Conservation (phyloP, 2,329 filamentous ascomycete genomes). For the Fusarium albidum region DNA sequence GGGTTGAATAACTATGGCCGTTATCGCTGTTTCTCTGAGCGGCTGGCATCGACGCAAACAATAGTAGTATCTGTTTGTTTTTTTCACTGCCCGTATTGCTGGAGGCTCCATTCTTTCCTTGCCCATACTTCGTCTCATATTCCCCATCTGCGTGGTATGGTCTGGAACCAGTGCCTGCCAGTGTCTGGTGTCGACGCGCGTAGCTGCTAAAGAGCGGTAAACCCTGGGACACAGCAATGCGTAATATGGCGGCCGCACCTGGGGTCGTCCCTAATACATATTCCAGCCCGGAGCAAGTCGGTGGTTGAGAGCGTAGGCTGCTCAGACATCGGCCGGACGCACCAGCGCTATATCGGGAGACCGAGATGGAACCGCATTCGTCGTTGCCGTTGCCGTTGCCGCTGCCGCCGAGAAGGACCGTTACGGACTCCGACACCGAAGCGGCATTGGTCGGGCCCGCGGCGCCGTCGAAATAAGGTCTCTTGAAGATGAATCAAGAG, state of each 20-base stretch:
- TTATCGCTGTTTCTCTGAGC: neutral
- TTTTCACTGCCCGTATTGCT: neutral
- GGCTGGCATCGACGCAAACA: slow-evolving; percentile 3
- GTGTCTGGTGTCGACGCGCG: slow-evolving; percentile 13
- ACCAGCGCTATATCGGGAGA: slow-evolving; percentile 7
- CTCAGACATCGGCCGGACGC: slow-evolving; percentile 10
- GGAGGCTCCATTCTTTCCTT: neutral
- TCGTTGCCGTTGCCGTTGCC: slow-evolving; percentile 2
- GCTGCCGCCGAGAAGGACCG: slow-evolving; percentile 10
- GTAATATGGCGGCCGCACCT: slow-evolving; percentile 7
- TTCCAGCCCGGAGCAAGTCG: slow-evolving; percentile 23
- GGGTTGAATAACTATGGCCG: neutral
- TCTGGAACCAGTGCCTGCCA: slow-evolving; percentile 15
- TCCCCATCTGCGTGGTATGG: slow-evolving; percentile 9
- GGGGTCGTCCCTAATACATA: slow-evolving; percentile 8
- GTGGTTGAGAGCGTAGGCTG: slow-evolving; percentile 12
- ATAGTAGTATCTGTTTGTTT: neutral
- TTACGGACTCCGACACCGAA: slow-evolving; percentile 8
- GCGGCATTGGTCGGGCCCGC: slow-evolving; percentile 2
- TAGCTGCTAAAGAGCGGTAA: slow-evolving; percentile 18
- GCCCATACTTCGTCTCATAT: neutral
- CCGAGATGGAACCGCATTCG: slow-evolving; percentile 10
- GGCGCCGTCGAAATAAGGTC: neutral
- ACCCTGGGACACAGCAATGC: slow-evolving; percentile 12
- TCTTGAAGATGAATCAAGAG: slow-evolving; percentile 2